Evolutionary conservation across 345 rosid genomes (phyloP).

Genomic region (Euphorbia pulcherrima): DNA sequence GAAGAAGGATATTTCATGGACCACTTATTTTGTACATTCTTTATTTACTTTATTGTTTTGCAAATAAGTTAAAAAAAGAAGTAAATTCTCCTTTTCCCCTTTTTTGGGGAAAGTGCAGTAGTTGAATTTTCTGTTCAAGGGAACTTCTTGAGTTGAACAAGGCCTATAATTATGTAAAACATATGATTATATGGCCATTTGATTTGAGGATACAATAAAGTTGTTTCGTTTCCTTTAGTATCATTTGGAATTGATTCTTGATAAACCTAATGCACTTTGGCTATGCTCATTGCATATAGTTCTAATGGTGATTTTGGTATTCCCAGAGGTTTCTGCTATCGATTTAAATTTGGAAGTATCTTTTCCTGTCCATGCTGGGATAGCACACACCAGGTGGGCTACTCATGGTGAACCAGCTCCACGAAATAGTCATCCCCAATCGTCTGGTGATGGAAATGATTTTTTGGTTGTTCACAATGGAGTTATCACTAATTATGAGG

Average conservation of each 20-base stretch:
- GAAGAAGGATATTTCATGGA: conserved; percentile 15
- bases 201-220: background rate
- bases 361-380: conserved; percentile 74
- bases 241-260: background rate
- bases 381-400: conserved; percentile 98
- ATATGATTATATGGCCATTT: background rate
- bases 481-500: conserved; percentile 82
- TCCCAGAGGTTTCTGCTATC: conserved; percentile 56
- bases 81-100: background rate
- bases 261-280: background rate
- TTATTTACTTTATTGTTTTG: background rate
- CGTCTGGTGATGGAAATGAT: conserved; percentile 75
- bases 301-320: conserved; percentile 7
- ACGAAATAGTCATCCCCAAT: conserved; percentile 87
- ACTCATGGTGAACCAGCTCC: conserved; percentile 97
- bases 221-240: background rate
- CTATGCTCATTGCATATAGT: background rate
- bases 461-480: conserved; percentile 96
- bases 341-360: conserved; percentile 71
- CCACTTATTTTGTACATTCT: background rate
- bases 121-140: background rate
- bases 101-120: background rate
- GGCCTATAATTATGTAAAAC: background rate
- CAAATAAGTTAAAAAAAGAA: background rate
- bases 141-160: background rate